Base-by-base conservation (phyloP, 495 filamentous ascomycete genomes). In the Hypoxylon subgilvum region DNA sequence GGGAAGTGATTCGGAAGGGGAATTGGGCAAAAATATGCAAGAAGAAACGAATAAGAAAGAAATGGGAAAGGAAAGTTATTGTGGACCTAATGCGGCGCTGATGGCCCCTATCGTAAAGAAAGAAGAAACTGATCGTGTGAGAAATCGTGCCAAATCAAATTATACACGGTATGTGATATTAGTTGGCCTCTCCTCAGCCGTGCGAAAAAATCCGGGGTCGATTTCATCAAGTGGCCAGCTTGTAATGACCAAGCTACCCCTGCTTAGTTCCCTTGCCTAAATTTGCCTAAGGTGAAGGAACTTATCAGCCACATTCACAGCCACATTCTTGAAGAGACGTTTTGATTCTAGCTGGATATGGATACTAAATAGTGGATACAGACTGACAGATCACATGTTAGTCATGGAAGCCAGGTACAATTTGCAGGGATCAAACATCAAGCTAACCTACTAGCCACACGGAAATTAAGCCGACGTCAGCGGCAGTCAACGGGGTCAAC, bases 161-260 rank as follows among this genome's bases (percentile, higher is more conserved):
- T 35, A 6, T 12, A 35, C 31, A 54, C 39, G 28, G 25, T 28
- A 41, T 16, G 34, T 42, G 28, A 50, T 57, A 54, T 68, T 70
- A 70, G 62, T 52, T 70, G 68, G 68, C 68, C 65, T 70, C 60
- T 70, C 66, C 62, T 68, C 61, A 60, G 58, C 60, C 51, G 57
- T 61, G 52, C 52, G 42, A 53, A 53, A 68, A 66, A 64, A 55
- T 59, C 59, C 55, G 48, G 63, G 63, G 66, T 52, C 47, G 41
- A 47, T 21, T 46, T 46, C 43, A n/a, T 47, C 52, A 60, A 69
- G 65, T 69, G 49, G 51, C 45, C 57, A 55, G 59, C 47, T 46
- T 48, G 48, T 57, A 40, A n/a, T 34, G 55, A 45, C 32, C 47
- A 38, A 69, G 67, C 67, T 69, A 69, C 55, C 62, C 66, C 56